These are phyloP conservation scores for Cotoneaster glaucophyllus DNA, from an alignment of 306 rosid species.

Conservation along the genomic window DNA sequence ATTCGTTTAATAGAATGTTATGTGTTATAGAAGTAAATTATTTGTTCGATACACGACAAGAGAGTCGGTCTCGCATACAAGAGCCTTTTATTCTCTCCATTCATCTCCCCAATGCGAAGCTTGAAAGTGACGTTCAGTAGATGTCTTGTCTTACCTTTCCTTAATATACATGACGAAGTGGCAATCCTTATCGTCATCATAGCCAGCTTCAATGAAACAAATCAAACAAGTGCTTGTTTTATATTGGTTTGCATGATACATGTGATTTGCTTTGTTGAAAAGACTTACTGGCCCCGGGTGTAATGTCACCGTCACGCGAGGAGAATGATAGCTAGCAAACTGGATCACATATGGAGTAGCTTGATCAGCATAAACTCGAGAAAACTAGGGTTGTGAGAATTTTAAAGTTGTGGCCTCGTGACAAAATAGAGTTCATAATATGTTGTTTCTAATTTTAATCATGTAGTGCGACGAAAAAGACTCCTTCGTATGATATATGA, in stretches of 20 bases:
- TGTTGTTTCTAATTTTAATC: too few species aligned
- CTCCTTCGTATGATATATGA: too few species aligned
- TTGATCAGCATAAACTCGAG: too few species aligned
- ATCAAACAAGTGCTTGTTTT: neutral
- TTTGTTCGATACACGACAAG: neutral
- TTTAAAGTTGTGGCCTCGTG: neutral
- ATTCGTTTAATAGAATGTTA: too few species aligned
- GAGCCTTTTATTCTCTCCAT: neutral
- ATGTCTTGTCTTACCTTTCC: too few species aligned
- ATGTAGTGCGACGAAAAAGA: too few species aligned
- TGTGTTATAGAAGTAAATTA: too few species aligned
- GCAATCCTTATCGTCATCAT: neutral
- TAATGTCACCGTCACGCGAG: neutral
- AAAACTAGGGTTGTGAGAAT: neutral
- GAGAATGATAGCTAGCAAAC: neutral
- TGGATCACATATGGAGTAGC: too few species aligned
- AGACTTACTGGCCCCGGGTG: neutral
- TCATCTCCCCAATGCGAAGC: too few species aligned
- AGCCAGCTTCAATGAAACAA: constrained; percentile 14
- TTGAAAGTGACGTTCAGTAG: too few species aligned
- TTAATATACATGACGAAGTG: too few species aligned
- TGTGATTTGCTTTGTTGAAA: neutral
- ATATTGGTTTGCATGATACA: neutral
- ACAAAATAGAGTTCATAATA: too few species aligned
- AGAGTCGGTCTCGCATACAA: neutral